phyloP scores from a whole-genome alignment of 1,284 basidiomycete genomes.

The Entoloma clypeatum region DNA sequence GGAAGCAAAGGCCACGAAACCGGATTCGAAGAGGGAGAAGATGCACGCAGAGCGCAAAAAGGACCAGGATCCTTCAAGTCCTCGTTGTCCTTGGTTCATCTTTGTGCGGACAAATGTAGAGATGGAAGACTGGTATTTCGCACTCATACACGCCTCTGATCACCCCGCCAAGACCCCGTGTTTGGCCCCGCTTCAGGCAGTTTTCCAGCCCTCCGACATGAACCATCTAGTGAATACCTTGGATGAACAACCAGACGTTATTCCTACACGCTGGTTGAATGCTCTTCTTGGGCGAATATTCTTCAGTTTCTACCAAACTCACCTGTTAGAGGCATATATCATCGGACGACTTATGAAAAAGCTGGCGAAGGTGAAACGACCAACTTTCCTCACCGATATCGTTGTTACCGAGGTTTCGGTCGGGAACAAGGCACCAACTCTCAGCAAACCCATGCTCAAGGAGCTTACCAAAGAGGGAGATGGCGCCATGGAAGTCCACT shows the following conservation, averaged over 20 bases:
- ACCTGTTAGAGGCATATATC: conserved; percentile 79
- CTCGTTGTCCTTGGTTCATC: conserved; percentile 78
- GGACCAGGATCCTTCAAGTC: conserved; percentile 50
- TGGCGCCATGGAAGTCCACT: conserved; percentile 82
- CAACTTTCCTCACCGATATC: conserved; percentile 82
- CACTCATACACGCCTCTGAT: conserved; percentile 74
- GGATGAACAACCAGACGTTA: conserved; percentile 90
- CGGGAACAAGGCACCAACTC: conserved; percentile 76
- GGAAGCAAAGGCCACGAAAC: conserved; percentile 51
- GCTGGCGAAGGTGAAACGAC: conserved; percentile 85
- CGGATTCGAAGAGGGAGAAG: conserved; percentile 43
- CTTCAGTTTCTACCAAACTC: conserved; percentile 87
- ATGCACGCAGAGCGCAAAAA: conserved; percentile 39
- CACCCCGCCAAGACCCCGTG: conserved; percentile 54
- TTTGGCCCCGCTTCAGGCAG: conserved; percentile 50
- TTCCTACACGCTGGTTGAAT: conserved; percentile 96
- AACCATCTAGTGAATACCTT: conserved; percentile 77
- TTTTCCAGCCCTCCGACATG: conserved; percentile 85
- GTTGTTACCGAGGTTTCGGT: conserved; percentile 87
- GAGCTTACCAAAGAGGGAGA: conserved; percentile 91
- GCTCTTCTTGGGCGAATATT: conserved; percentile 90
- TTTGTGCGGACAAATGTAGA: conserved; percentile 81
- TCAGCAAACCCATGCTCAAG: conserved; percentile 97
- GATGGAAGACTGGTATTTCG: conserved; percentile 96
- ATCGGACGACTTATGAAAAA: conserved; percentile 91